Conservation (phyloP, 495 filamentous ascomycete species). For the Neurospora tetrasperma region DNA sequence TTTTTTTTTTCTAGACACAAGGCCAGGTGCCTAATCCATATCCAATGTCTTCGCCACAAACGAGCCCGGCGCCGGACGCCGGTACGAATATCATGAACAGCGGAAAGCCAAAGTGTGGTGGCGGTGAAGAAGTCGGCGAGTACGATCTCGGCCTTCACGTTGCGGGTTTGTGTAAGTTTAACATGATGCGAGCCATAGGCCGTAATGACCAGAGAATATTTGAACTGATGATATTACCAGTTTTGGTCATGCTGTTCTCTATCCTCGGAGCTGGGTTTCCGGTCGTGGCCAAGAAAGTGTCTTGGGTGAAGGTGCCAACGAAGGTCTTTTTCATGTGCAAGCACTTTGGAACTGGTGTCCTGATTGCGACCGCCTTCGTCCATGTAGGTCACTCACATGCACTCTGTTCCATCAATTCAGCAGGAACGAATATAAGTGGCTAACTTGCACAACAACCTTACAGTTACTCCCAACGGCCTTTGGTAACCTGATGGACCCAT, state of each 20-base stretch:
- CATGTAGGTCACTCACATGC: constrained; percentile 43
- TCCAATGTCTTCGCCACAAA: background rate
- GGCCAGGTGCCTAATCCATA: constrained; percentile 4
- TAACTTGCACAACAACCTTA: background rate
- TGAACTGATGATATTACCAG: constrained; percentile 17
- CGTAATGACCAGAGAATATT: background rate
- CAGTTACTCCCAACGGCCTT: constrained; percentile 48
- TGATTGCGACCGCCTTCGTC: constrained; percentile 59
- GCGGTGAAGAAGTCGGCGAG: constrained; percentile 30
- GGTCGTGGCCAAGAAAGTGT: constrained; percentile 44
- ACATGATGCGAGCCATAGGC: background rate
- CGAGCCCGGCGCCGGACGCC: constrained; percentile 9
- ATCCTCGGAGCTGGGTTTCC: constrained; percentile 42
- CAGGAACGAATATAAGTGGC: background rate
- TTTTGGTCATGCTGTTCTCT: constrained; percentile 30
- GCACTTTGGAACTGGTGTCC: constrained; percentile 62
- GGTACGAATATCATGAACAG: constrained; percentile 8
- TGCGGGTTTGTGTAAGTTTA: constrained; percentile 39
- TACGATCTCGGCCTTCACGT: constrained; percentile 42
- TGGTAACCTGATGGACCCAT: constrained; percentile 45
- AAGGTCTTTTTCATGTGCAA: constrained; percentile 45
- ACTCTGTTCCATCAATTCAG: background rate
- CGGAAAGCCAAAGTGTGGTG: constrained; percentile 37
- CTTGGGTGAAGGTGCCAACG: constrained; percentile 41
- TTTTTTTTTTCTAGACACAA: constrained; percentile 8